Evolutionary conservation across 495 filamentous ascomycete species (phyloP).

Genomic region (Penicillium egyptiacum): DNA sequence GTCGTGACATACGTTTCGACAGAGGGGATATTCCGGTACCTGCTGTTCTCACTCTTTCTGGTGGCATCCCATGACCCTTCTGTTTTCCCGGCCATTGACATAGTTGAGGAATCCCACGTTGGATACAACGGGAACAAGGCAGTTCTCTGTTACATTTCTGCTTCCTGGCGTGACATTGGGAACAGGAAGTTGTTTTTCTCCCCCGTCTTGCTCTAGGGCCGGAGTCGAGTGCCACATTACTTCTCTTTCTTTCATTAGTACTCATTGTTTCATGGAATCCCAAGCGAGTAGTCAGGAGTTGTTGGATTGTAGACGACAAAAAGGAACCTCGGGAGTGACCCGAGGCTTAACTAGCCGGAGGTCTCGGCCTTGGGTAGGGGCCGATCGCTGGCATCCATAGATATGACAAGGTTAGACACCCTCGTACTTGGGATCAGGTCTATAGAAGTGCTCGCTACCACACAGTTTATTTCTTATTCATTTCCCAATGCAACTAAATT

Average conservation of each 20-base stretch:
- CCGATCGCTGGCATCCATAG: too few species aligned
- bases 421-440: too few species aligned
- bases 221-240: not conserved
- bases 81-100: conserved; percentile 15
- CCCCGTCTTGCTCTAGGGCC: conserved; percentile 11
- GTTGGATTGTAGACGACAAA: not conserved
- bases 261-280: not conserved
- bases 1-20: not conserved
- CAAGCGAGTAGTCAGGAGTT: not conserved
- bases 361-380: not conserved
- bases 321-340: not conserved
- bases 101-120: conserved; percentile 15
- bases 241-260: not conserved
- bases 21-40: conserved; percentile 8
- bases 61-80: not conserved
- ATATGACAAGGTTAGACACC: too few species aligned
- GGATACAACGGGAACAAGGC: conserved; percentile 17
- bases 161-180: conserved; percentile 18
- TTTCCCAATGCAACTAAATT: not conserved
- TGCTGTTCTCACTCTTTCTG: conserved; percentile 6
- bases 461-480: not conserved
- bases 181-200: conserved; percentile 19
- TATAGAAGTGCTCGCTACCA: not conserved
- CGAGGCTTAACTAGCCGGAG: not conserved
- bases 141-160: conserved; percentile 17